phyloP scores from a whole-genome alignment of 176 grass and related monocot species.

The Coix lacrymajobi region DNA sequence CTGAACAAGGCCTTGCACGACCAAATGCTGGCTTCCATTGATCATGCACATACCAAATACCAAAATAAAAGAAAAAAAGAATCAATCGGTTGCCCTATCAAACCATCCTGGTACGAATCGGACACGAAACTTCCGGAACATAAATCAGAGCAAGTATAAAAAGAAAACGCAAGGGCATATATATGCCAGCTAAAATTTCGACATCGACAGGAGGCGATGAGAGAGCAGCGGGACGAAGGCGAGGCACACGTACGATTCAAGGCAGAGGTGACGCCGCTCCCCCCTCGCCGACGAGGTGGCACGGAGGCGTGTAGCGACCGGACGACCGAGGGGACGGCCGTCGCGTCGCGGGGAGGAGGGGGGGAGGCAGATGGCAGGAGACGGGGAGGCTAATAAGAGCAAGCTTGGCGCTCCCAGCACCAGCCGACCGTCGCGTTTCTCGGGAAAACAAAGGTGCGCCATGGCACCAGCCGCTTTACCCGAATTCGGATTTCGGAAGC shows the following conservation, averaged over 20 bases:
- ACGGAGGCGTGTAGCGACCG: not conserved
- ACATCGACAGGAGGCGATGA: not conserved
- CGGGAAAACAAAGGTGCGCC: not conserved
- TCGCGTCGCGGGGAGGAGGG: not conserved
- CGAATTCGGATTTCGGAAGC: not conserved
- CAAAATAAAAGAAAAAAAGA: too few species aligned
- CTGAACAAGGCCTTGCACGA: too few species aligned
- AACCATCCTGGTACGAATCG: not conserved
- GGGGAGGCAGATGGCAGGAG: not conserved
- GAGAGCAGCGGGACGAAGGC: not conserved
- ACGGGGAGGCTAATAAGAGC: not conserved
- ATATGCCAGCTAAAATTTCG: not conserved
- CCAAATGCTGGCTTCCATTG: too few species aligned
- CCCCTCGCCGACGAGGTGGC: not conserved
- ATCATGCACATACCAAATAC: too few species aligned
- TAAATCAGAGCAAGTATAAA: not conserved
- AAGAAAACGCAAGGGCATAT: not conserved
- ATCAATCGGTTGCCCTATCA: too few species aligned
- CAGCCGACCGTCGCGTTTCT: slow-evolving; percentile 1
- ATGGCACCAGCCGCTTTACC: not conserved
- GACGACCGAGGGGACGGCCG: not conserved
- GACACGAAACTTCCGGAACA: not conserved
- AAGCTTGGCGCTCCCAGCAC: not conserved
- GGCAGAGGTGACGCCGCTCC: not conserved
- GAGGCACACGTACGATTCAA: slow-evolving; percentile 1